Evolutionary conservation across 177 flowering plant species (phyloP).

Genomic region (Vitis hybrid): DNA sequence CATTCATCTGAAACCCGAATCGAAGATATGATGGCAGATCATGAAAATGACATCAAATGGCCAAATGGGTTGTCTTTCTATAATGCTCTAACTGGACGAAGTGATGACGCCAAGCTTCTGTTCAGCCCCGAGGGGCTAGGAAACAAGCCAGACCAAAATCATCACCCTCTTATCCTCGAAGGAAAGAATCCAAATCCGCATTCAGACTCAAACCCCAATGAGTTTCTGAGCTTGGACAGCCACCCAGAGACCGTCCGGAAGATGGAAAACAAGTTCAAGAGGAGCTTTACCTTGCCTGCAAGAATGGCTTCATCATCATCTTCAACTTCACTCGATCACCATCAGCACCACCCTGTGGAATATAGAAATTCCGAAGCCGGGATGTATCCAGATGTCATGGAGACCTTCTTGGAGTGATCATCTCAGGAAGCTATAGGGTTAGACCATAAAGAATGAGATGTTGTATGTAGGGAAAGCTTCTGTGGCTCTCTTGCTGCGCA

Average conservation of each 20-base stretch:
- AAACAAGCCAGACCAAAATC: conserved; percentile 50
- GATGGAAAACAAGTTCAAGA: conserved; percentile 78
- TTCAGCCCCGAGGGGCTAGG: conserved; percentile 66
- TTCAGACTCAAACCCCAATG: conserved; percentile 51
- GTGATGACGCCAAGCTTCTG: conserved; percentile 80
- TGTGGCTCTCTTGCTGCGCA: conserved; percentile 15
- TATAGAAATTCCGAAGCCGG: conserved; percentile 63
- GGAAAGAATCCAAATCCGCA: conserved; percentile 35
- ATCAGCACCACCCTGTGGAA: conserved; percentile 48
- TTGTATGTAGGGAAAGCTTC: conserved; percentile 30
- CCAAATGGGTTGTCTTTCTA: conserved; percentile 90
- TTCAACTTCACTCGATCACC: conserved; percentile 69
- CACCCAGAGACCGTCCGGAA: conserved; percentile 45
- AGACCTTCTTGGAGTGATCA: conserved; percentile 71
- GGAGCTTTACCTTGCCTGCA: conserved; percentile 87
- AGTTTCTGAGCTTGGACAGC: conserved; percentile 80
- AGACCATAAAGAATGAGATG: conserved; percentile 11
- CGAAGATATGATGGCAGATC: conserved; percentile 75
- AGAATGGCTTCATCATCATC: conserved; percentile 73
- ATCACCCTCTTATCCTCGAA: conserved; percentile 32
- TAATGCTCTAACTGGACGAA: conserved; percentile 74
- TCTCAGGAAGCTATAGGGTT: conserved; percentile 7
- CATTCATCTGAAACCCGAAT: conserved; percentile 61
- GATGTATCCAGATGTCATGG: conserved; percentile 84
- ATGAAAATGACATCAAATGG: conserved; percentile 89